Conservation (phyloP, 352 stramenopile genomes). For the Thraustochytrium sp. region DNA sequence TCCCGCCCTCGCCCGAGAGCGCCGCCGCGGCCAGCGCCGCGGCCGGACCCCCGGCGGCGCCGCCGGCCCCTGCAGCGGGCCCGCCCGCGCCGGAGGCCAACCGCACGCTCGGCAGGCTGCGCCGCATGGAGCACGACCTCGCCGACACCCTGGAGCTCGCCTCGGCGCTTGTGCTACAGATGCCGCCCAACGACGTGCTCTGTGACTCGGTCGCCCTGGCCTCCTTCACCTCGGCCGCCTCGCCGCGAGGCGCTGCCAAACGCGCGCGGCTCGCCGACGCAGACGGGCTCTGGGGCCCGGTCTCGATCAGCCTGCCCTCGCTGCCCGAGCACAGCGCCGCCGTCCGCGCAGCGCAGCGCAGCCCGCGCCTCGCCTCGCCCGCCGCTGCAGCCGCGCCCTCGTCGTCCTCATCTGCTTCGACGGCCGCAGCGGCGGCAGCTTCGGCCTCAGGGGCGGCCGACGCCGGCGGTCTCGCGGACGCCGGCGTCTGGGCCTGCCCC, state of each 20-base stretch:
- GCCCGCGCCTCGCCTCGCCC: neutral
- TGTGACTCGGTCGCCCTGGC: neutral
- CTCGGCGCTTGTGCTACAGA: neutral
- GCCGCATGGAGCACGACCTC: neutral
- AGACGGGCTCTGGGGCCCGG: neutral
- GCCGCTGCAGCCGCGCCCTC: neutral
- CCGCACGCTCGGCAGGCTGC: neutral
- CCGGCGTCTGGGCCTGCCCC: slow-evolving; percentile 23
- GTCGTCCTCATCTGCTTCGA: neutral
- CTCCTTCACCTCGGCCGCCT: neutral
- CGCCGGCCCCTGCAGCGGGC: neutral
- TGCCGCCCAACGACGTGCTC: neutral
- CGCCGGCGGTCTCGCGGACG: neutral
- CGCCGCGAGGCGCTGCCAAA: neutral
- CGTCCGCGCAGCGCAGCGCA: neutral
- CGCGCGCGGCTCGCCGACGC: neutral
- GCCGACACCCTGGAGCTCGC: slow-evolving; percentile 6
- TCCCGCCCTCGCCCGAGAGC: neutral
- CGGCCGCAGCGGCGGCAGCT: neutral
- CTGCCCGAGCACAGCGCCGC: neutral
- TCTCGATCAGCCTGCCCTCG: neutral
- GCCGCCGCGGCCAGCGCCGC: neutral
- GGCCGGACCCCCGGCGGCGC: neutral
- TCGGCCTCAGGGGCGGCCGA: neutral
- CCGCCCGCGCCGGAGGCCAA: neutral